Evolutionary conservation across 495 filamentous ascomycete genomes (phyloP).

Genomic region (Haplographium delicatum): DNA sequence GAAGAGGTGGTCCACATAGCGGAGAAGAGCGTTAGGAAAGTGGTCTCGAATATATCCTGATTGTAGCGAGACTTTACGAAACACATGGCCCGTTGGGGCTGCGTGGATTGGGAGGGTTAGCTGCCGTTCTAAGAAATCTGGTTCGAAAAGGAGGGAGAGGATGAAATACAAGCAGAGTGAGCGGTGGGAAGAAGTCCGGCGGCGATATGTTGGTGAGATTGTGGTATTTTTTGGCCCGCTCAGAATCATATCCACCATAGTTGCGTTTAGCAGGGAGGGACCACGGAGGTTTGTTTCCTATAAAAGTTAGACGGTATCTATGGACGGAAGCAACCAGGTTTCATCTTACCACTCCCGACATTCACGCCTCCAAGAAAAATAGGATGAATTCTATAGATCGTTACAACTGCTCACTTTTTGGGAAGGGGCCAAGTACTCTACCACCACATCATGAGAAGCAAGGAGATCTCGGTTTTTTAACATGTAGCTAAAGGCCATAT

Average conservation of each 20-base stretch:
- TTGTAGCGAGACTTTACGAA: slow-evolving; percentile 54
- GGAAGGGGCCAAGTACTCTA: slow-evolving; percentile 46
- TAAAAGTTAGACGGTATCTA: slow-evolving; percentile 54
- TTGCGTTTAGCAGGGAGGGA: slow-evolving; percentile 58
- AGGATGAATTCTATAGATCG: slow-evolving; percentile 51
- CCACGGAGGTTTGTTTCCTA: slow-evolving; percentile 73
- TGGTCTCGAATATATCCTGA: slow-evolving; percentile 33
- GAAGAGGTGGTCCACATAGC: slow-evolving; percentile 44
- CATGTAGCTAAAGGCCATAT: slow-evolving; percentile 55
- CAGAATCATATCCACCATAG: slow-evolving; percentile 48
- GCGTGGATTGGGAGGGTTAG: neutral
- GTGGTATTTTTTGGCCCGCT: slow-evolving; percentile 51
- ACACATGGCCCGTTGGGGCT: slow-evolving; percentile 60
- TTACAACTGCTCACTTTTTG: neutral
- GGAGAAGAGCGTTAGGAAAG: slow-evolving; percentile 41
- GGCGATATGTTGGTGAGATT: slow-evolving; percentile 39
- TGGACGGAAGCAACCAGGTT: slow-evolving; percentile 62
- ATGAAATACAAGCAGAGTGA: slow-evolving; percentile 29
- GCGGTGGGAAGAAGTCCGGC: slow-evolving; percentile 24
- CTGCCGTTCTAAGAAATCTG: neutral
- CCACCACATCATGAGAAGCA: slow-evolving; percentile 48
- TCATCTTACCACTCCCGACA: slow-evolving; percentile 47
- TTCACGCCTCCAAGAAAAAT: slow-evolving; percentile 73
- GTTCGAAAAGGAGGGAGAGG: neutral
- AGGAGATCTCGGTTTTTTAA: slow-evolving; percentile 48